Conservation (phyloP, 768 basidiomycete genomes). For the Lactarius pseudohatsudake region DNA sequence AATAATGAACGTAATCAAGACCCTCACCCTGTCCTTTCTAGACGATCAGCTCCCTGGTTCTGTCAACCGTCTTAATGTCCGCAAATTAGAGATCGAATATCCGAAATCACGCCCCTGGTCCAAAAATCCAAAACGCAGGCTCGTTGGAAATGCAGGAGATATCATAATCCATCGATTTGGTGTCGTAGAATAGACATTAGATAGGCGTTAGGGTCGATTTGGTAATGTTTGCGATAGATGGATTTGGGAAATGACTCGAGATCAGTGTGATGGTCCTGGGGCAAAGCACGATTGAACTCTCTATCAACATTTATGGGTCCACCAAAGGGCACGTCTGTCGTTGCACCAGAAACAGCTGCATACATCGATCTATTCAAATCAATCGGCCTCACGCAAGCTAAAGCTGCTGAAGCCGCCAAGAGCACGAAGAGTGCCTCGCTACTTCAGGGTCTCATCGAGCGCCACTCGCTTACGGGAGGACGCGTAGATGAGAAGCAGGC, state of each 20-base stretch:
- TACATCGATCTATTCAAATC: slow-evolving; percentile 64
- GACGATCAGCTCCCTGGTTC: slow-evolving; percentile 25
- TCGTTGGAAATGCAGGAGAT: slow-evolving; percentile 21
- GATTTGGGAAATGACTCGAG: slow-evolving; percentile 6
- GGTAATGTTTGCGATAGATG: slow-evolving; percentile 8
- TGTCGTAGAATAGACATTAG: neutral
- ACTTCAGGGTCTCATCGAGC: slow-evolving; percentile 67
- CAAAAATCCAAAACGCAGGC: slow-evolving; percentile 11
- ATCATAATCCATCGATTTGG: slow-evolving; percentile 20
- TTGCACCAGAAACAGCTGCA: slow-evolving; percentile 39
- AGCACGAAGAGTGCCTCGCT: slow-evolving; percentile 71
- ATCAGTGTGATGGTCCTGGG: neutral
- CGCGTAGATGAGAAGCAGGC: slow-evolving; percentile 76
- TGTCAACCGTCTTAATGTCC: slow-evolving; percentile 21
- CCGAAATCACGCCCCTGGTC: slow-evolving; percentile 15
- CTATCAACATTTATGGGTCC: slow-evolving; percentile 17
- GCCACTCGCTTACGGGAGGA: slow-evolving; percentile 47
- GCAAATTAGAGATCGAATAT: slow-evolving; percentile 25
- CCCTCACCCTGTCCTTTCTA: slow-evolving; percentile 31
- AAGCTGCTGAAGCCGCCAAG: slow-evolving; percentile 81
- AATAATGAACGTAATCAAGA: slow-evolving; percentile 29
- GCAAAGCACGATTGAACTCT: neutral
- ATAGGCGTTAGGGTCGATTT: neutral
- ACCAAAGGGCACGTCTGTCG: slow-evolving; percentile 11
- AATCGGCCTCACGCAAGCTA: slow-evolving; percentile 72